Conservation (phyloP, 202 grass and related monocot species). For the Eragrostis tef region DNA sequence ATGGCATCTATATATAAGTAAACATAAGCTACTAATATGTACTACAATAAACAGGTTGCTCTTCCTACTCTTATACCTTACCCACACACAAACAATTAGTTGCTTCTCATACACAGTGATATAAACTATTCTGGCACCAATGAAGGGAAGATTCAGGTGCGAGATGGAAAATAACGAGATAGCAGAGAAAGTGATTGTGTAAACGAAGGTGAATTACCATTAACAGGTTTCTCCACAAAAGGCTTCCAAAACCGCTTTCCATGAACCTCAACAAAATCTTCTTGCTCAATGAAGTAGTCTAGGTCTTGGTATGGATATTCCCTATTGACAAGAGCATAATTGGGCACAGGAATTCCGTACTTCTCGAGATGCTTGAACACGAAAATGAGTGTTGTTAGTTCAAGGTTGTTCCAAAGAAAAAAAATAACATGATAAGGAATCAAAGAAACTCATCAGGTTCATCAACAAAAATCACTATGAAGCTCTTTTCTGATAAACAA, state of each 20-base stretch:
- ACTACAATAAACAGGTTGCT: slow-evolving; percentile 20
- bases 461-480: slow-evolving; percentile 4
- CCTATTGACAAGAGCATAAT: slow-evolving; percentile 94
- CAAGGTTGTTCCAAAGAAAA: slow-evolving; percentile 21
- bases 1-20: slow-evolving; percentile 24
- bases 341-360: slow-evolving; percentile 88
- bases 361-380: slow-evolving; percentile 73
- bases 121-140: slow-evolving; percentile 25
- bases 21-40: slow-evolving; percentile 29
- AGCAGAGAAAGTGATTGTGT: slow-evolving; percentile 28
- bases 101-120: slow-evolving; percentile 26
- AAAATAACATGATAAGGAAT: slow-evolving; percentile 28
- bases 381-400: slow-evolving; percentile 39
- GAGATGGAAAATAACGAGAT: neutral
- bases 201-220: slow-evolving; percentile 66
- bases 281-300: slow-evolving; percentile 95
- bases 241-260: slow-evolving; percentile 93
- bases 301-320: slow-evolving; percentile 96
- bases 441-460: slow-evolving; percentile 37
- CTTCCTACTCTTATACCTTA: slow-evolving; percentile 17
- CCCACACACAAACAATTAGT: slow-evolving; percentile 13
- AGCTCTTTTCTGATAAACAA: slow-evolving; percentile 20
- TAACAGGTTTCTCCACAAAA: slow-evolving; percentile 98
- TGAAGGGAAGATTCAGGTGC: slow-evolving; percentile 11
- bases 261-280: slow-evolving; percentile 97